Conservation (phyloP, 2,329 filamentous ascomycete species). For the Grosmannia huntii region DNA sequence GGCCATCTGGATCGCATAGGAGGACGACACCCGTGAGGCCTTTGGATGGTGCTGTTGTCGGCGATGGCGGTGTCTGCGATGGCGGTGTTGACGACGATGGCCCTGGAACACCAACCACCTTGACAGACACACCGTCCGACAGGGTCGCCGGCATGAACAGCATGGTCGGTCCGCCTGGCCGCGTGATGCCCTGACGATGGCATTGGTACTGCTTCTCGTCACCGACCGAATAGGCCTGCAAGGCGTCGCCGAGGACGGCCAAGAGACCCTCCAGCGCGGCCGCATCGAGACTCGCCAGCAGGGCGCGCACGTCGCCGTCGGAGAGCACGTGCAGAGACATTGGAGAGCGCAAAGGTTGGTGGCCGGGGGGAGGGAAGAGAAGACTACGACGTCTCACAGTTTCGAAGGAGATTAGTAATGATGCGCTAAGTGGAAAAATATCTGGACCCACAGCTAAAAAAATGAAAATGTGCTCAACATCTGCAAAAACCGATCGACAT, state of each 20-base stretch:
- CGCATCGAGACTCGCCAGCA: conserved; percentile 41
- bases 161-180: conserved; percentile 47
- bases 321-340: conserved; percentile 35
- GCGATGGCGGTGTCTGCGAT: neutral
- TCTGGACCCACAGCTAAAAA: too few relatives aligned
- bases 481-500: too few relatives aligned
- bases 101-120: conserved; percentile 40
- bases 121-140: conserved; percentile 46
- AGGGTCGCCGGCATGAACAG: conserved; percentile 56
- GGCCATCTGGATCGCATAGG: conserved; percentile 42
- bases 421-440: too few relatives aligned
- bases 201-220: conserved; percentile 50
- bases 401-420: too few relatives aligned
- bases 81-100: conserved; percentile 9
- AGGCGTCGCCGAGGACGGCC: conserved; percentile 41
- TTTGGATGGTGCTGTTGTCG: conserved; percentile 16
- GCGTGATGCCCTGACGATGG: conserved; percentile 44
- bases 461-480: too few relatives aligned
- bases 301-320: conserved; percentile 37
- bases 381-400: too few relatives aligned
- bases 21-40: conserved; percentile 38
- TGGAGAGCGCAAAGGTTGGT: neutral
- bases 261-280: conserved; percentile 47
- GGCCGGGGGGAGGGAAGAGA: too few relatives aligned
- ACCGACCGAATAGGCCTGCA: conserved; percentile 53